These are phyloP conservation scores for Ogataea methylovora DNA, from an alignment of 805 yeast species.

Conservation along the genomic window DNA sequence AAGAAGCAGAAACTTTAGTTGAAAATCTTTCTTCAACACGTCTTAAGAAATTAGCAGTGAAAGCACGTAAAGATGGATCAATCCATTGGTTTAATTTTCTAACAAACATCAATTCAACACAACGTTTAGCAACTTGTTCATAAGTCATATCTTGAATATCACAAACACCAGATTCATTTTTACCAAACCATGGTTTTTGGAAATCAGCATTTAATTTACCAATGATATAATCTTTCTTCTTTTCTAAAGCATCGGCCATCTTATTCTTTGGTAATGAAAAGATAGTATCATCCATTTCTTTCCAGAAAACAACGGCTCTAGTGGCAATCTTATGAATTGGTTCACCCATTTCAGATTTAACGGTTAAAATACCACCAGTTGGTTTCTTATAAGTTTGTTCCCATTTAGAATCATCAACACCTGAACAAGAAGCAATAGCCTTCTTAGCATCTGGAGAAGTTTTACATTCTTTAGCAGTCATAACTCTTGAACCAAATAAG, in stretches of 20 bases:
- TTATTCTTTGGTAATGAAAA: slow-evolving; percentile 88
- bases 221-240: slow-evolving; percentile 84
- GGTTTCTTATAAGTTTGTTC: slow-evolving; percentile 90
- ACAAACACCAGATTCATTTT: slow-evolving; percentile 66
- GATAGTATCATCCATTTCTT: slow-evolving; percentile 90
- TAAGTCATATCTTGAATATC: slow-evolving; percentile 96
- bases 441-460: slow-evolving; percentile 91
- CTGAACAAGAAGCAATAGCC: slow-evolving; percentile 84
- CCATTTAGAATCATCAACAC: slow-evolving; percentile 87
- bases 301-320: slow-evolving; percentile 96
- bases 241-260: slow-evolving; percentile 68
- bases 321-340: slow-evolving; percentile 99
- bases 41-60: slow-evolving; percentile 79
- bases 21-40: slow-evolving; percentile 97
- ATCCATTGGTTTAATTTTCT: slow-evolving; percentile 79
- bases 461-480: slow-evolving; percentile 94
- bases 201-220: slow-evolving; percentile 82
- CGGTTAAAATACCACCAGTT: slow-evolving; percentile 96
- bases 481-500: slow-evolving; percentile 90
- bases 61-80: slow-evolving; percentile 77
- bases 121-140: slow-evolving; percentile 79
- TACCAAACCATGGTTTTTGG: slow-evolving; percentile 98
- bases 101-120: slow-evolving; percentile 84
- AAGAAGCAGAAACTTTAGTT: slow-evolving; percentile 45
- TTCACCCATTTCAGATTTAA: slow-evolving; percentile 98